phyloP scores from a whole-genome alignment of 2,329 filamentous ascomycete genomes.

The Diaporthe sp. region DNA sequence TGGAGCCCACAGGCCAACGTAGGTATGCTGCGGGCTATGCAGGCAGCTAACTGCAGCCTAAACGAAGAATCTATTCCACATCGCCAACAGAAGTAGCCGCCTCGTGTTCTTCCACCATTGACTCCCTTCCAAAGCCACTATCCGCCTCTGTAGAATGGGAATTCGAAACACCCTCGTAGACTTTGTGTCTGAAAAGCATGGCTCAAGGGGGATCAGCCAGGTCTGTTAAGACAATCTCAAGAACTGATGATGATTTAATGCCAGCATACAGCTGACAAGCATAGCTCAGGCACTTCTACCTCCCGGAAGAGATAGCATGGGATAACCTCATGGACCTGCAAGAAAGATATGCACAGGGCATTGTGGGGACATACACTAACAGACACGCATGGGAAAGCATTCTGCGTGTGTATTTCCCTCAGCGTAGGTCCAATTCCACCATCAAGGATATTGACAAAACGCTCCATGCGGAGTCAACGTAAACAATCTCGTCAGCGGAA shows the following conservation, averaged over 20 bases:
- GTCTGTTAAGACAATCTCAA: background rate
- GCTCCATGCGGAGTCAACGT: background rate
- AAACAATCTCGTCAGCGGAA: background rate
- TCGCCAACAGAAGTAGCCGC: background rate
- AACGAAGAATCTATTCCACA: background rate
- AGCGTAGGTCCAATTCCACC: background rate
- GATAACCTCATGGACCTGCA: background rate
- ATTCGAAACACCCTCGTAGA: background rate
- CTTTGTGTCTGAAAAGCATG: background rate
- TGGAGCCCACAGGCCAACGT: no score
- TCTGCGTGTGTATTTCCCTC: background rate
- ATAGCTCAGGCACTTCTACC: background rate
- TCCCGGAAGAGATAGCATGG: background rate
- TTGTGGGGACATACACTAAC: background rate
- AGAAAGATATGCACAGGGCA: background rate
- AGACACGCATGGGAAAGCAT: background rate
- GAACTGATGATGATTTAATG: background rate
- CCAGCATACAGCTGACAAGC: background rate
- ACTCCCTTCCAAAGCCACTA: background rate
- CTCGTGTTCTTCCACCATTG: background rate
- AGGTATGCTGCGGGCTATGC: background rate
- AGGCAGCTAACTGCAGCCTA: conserved; percentile 5
- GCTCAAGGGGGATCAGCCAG: background rate
- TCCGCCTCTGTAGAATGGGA: background rate
- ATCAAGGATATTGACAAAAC: background rate